Evolutionary conservation across 2,329 filamentous ascomycete genomes (phyloP), one percentile per base, ranked within the genome.

Genomic region (Lasiodiplodia sp.): DNA sequence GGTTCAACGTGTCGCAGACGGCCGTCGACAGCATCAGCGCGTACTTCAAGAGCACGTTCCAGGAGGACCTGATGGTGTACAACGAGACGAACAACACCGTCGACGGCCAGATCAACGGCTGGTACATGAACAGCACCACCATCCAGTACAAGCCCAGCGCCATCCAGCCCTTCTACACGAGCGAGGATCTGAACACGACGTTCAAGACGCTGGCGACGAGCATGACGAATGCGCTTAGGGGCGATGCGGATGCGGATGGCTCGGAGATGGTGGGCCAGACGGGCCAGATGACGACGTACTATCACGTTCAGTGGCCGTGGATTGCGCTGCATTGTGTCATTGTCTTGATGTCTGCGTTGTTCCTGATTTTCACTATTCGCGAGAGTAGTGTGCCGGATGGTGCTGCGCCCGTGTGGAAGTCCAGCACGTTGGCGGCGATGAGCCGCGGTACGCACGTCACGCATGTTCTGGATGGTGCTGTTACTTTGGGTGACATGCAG

Each of bases 201-300:
- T 71, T 72, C 49, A 40, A 38, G 4, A 14, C 49, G 5, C 14
- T 72, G 18, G 71, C 70, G 14, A 47, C 44, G 23, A 71, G 70
- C 69, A 70, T 72, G 70, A 69, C 31, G 38, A 71, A 72, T 44
- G 53, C 64, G 28, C 69, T 72, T 1, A 62, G 71, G 14, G 37
- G 18, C 8, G 57, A 62, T 34, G 44, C 58, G 4, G 67, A 64
- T 40, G n/a, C 14, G 2, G 31, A 11, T 2, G 58, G 28, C 6
- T 12, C 23, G 21, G 3, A 31, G 23, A 12, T 34, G 38, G 14
- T 23, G 12, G 55, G 55, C 2, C 5, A 58, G 34, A 38, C 55
- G 21, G 55, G 34, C 11, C n/a, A 4, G 34, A 12, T 58, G 23
- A 10, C 34, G n/a, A 64, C 60, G 23, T 49, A 51, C 60, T 64